Conservation (phyloP, 2,329 filamentous ascomycete species). For the Apiospora hydei region DNA sequence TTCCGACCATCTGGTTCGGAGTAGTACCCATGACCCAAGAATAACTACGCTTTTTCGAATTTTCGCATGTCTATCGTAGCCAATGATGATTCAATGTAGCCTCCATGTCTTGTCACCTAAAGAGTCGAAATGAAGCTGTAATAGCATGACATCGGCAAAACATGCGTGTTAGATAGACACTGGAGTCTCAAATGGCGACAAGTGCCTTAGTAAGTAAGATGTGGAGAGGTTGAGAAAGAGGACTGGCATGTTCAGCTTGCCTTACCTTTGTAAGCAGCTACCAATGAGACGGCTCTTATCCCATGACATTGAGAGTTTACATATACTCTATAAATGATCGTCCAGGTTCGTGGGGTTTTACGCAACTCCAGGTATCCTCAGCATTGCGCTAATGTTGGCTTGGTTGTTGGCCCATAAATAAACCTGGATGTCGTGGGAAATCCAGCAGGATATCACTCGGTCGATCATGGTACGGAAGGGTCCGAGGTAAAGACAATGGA, state of each 20-base stretch:
- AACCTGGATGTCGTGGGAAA: background rate
- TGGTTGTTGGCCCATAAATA: background rate
- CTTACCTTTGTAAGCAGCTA: background rate
- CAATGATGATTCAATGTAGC: background rate
- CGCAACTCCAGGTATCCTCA: background rate
- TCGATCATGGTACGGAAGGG: conserved; percentile 4
- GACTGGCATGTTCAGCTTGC: background rate
- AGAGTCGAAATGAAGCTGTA: background rate
- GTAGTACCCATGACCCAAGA: too few relatives aligned
- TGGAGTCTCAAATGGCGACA: too few relatives aligned
- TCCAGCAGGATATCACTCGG: background rate
- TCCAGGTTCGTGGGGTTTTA: background rate
- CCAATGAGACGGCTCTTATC: background rate
- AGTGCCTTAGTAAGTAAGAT: background rate
- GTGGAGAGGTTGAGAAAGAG: background rate
- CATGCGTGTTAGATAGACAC: too few relatives aligned
- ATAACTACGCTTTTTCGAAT: too few relatives aligned
- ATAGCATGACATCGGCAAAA: too few relatives aligned
- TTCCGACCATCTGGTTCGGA: too few relatives aligned
- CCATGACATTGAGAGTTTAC: too few relatives aligned
- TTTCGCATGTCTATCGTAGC: background rate
- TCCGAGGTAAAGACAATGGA: background rate
- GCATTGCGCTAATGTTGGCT: background rate
- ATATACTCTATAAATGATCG: too few relatives aligned
- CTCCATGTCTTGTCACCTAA: background rate